These are phyloP conservation scores for Chloromonas sp. DNA, from an alignment of 163 green algal species.

Conservation along the genomic window DNA sequence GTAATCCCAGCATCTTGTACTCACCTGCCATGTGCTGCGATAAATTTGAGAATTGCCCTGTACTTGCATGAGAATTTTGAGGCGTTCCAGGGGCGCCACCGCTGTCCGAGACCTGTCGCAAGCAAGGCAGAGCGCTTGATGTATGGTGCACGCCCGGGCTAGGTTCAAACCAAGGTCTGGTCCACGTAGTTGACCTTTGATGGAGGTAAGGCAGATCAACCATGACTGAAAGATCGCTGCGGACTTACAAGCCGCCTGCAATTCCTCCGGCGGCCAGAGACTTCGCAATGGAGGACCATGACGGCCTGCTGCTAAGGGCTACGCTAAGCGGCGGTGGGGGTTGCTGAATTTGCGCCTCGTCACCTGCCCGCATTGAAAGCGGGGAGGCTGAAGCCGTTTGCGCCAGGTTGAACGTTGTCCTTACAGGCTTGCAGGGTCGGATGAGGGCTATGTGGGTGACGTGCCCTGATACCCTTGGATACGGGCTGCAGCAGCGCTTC, in stretches of 20 bases:
- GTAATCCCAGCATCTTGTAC: not conserved
- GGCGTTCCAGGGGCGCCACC: slow-evolving; percentile 84
- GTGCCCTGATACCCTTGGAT: too few relatives aligned
- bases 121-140: not conserved
- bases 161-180: too few relatives aligned
- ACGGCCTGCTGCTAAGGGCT: not conserved
- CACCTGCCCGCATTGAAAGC: too few relatives aligned
- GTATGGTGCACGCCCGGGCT: too few relatives aligned
- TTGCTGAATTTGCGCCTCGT: too few relatives aligned
- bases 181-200: too few relatives aligned
- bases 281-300: slow-evolving; percentile 64
- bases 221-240: not conserved
- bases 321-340: too few relatives aligned
- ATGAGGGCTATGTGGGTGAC: too few relatives aligned
- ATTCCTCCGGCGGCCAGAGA: slow-evolving; percentile 82
- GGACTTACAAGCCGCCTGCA: slow-evolving; percentile 87
- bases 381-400: too few relatives aligned
- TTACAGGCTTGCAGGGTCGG: too few relatives aligned
- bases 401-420: too few relatives aligned
- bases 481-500: too few relatives aligned
- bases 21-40: slow-evolving; percentile 79
- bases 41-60: slow-evolving; percentile 89
- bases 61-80: slow-evolving; percentile 96
- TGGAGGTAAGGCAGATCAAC: not conserved
- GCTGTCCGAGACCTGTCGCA: slow-evolving; percentile 78